Conservation (phyloP, 768 basidiomycete genomes). For the Boletus speciosus region DNA sequence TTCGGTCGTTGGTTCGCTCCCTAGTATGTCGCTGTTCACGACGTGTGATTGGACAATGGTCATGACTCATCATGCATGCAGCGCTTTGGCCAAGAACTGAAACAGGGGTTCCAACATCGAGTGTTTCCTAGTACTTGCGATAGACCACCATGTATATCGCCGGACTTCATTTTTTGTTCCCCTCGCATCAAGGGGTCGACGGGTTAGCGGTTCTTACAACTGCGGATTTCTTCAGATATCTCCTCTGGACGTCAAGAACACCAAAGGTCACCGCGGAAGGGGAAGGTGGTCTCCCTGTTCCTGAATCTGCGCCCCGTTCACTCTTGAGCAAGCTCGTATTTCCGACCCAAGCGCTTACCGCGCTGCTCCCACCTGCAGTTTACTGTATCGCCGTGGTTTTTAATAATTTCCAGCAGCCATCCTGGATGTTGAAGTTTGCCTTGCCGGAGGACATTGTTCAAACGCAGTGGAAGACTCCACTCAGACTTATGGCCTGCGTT, state of each 20-base stretch:
- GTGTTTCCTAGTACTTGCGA: slow-evolving; percentile 4
- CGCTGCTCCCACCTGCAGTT: slow-evolving; percentile 24
- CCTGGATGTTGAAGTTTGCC: slow-evolving; percentile 31
- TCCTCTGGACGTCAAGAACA: slow-evolving; percentile 6
- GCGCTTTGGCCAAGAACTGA: slow-evolving; percentile 9
- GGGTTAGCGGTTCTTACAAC: slow-evolving; percentile 26
- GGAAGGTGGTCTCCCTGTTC: slow-evolving; percentile 19
- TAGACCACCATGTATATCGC: slow-evolving; percentile 29
- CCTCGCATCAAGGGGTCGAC: slow-evolving; percentile 18
- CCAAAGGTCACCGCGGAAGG: slow-evolving; percentile 1
- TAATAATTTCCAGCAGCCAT: slow-evolving; percentile 34
- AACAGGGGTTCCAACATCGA: slow-evolving; percentile 13
- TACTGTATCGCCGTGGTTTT: slow-evolving; percentile 27
- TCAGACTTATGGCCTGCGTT: slow-evolving; percentile 29
- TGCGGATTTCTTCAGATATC: slow-evolving; percentile 20
- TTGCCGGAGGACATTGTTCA: slow-evolving; percentile 25
- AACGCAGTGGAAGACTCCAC: slow-evolving; percentile 20
- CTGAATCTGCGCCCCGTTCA: slow-evolving; percentile 11
- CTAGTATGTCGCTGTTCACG: background rate
- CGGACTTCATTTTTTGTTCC: slow-evolving; percentile 15
- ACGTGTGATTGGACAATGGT: background rate
- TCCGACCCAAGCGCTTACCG: slow-evolving; percentile 25
- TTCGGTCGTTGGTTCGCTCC: background rate
- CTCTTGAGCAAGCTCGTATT: slow-evolving; percentile 28
- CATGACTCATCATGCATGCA: slow-evolving; percentile 20